Conservation (phyloP, 345 rosid genomes). For the Rhodamnia rubescens region DNA sequence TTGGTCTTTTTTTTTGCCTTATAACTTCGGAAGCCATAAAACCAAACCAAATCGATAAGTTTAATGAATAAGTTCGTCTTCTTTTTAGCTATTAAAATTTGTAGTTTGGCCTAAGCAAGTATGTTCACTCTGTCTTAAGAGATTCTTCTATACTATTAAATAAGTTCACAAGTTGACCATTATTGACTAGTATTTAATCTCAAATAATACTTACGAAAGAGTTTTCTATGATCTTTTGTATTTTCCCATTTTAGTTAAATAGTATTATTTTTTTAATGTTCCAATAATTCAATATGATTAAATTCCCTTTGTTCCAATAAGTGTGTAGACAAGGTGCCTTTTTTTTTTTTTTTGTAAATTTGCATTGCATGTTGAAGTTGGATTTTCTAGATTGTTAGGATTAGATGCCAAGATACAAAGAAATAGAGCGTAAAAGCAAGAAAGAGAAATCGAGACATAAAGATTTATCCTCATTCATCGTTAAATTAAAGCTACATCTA, state of each 20-base stretch:
- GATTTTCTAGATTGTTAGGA: not conserved
- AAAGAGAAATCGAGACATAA: too few relatives aligned
- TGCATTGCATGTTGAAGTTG: not conserved
- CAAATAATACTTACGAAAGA: not conserved
- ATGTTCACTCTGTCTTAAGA: not conserved
- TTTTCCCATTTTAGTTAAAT: too few relatives aligned
- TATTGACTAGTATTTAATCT: not conserved
- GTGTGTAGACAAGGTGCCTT: not conserved
- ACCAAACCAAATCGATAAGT: not conserved
- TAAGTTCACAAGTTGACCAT: not conserved
- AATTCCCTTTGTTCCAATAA: not conserved
- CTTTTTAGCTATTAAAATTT: not conserved
- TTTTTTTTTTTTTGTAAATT: not conserved
- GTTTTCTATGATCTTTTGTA: not conserved
- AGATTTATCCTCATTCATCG: too few relatives aligned
- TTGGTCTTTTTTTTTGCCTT: not conserved
- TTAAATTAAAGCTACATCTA: too few relatives aligned
- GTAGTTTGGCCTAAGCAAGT: not conserved
- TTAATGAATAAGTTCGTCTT: not conserved
- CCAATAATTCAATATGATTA: not conserved
- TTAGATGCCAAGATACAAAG: too few relatives aligned
- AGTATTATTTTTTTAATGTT: too few relatives aligned
- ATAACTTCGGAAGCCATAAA: not conserved
- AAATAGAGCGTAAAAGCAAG: too few relatives aligned
- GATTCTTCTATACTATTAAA: too few relatives aligned